phyloP scores from a whole-genome alignment of 305 asterid genomes.

The Withania somnifera region DNA sequence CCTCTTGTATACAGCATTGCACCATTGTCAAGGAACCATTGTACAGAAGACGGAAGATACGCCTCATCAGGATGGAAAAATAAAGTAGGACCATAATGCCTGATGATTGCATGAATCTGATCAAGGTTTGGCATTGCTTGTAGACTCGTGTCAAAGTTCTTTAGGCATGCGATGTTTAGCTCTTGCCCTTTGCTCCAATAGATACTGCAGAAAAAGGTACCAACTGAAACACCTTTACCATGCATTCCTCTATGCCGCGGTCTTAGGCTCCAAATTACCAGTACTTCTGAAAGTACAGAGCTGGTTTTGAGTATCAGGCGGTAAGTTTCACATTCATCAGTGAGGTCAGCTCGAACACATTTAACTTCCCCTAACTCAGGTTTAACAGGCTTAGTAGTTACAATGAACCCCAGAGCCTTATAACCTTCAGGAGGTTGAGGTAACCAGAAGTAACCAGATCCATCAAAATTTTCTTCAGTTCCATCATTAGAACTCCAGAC shows the following conservation, averaged over 20 bases:
- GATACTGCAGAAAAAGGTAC: conserved; percentile 57
- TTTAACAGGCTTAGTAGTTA: conserved; percentile 44
- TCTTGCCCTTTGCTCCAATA: conserved; percentile 28
- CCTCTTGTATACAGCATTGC: conserved; percentile 40
- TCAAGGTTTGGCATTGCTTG: conserved; percentile 70
- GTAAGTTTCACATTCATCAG: conserved; percentile 50
- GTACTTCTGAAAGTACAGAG: conserved; percentile 25
- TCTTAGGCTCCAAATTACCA: conserved; percentile 45
- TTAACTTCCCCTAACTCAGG: conserved; percentile 51
- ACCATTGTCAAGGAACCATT: conserved; percentile 73
- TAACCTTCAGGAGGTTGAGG: conserved; percentile 75
- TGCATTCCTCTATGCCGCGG: conserved; percentile 55
- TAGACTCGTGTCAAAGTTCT: conserved; percentile 37
- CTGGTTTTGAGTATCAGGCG: conserved; percentile 23
- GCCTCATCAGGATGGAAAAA: conserved; percentile 71
- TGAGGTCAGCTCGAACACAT: conserved; percentile 69
- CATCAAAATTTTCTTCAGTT: conserved; percentile 34
- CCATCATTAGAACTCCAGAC: conserved; percentile 62
- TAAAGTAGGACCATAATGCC: conserved; percentile 73
- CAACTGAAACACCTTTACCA: conserved; percentile 59
- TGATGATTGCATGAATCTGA: conserved; percentile 57
- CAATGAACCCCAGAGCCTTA: conserved; percentile 65
- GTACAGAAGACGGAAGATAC: conserved; percentile 72
- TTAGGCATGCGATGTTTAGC: conserved; percentile 49
- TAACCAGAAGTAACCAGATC: conserved; percentile 57